Evolutionary conservation across 495 filamentous ascomycete species (phyloP).

Genomic region (Lasiosphaeria hispida): DNA sequence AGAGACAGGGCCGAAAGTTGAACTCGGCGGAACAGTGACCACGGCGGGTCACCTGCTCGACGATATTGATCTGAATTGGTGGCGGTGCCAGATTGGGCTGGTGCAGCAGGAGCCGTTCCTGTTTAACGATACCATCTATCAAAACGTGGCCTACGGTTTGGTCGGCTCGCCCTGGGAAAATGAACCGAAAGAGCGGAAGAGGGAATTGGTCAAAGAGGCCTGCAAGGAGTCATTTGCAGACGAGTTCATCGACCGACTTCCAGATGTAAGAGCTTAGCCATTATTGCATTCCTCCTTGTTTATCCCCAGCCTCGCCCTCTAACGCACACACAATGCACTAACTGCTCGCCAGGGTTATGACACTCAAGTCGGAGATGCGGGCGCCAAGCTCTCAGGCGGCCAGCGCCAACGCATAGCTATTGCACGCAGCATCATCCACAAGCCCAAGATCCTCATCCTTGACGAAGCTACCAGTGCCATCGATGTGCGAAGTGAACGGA

Average conservation of each 20-base stretch:
- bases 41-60: slow-evolving; percentile 50
- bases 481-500: slow-evolving; percentile 48
- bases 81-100: slow-evolving; percentile 57
- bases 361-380: slow-evolving; percentile 54
- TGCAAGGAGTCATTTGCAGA: slow-evolving; percentile 58
- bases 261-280: slow-evolving; percentile 24
- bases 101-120: slow-evolving; percentile 66
- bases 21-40: slow-evolving; percentile 43
- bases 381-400: slow-evolving; percentile 52
- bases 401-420: slow-evolving; percentile 64
- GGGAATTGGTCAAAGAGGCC: slow-evolving; percentile 49
- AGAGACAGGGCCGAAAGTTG: slow-evolving; percentile 3
- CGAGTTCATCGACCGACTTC: slow-evolving; percentile 54
- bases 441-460: slow-evolving; percentile 71
- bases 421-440: slow-evolving; percentile 65
- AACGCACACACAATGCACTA: too few species aligned
- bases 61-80: slow-evolving; percentile 55
- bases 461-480: slow-evolving; percentile 74
- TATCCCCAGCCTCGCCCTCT: too few species aligned
- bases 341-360: slow-evolving; percentile 46
- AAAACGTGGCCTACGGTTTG: slow-evolving; percentile 61
- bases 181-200: slow-evolving; percentile 44
- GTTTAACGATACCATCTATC: slow-evolving; percentile 61
- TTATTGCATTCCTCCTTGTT: too few species aligned
- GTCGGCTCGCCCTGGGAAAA: slow-evolving; percentile 56